phyloP scores from a whole-genome alignment of 1,284 basidiomycete species.

The Fomitopsis betulina region DNA sequence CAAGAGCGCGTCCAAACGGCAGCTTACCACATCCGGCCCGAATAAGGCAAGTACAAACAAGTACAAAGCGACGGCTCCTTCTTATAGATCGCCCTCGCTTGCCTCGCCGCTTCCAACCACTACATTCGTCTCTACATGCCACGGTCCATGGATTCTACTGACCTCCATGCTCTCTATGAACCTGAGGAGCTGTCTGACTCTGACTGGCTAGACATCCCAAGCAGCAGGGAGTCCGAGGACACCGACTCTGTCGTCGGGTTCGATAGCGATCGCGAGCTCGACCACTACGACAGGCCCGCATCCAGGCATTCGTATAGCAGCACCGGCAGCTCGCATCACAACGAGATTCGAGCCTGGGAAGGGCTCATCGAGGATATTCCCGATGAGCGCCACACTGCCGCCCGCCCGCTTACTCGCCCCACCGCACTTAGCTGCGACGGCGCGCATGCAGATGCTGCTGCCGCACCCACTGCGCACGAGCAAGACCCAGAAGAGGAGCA shows the following conservation, averaged over 20 bases:
- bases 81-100: conserved; percentile 15
- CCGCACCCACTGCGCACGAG: conserved; percentile 8
- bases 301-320: conserved; percentile 67
- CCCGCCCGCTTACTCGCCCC: conserved; percentile 13
- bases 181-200: conserved; percentile 67
- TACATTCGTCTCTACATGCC: conserved; percentile 26
- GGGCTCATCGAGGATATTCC: conserved; percentile 59
- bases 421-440: conserved; percentile 24
- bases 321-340: conserved; percentile 56
- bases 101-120: conserved; percentile 17
- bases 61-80: neutral
- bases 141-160: conserved; percentile 29
- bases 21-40: neutral
- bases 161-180: conserved; percentile 44
- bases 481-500: conserved; percentile 51
- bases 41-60: conserved; percentile 1
- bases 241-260: conserved; percentile 55
- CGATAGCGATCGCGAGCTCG: conserved; percentile 55
- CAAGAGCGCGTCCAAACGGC: neutral
- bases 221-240: conserved; percentile 60
- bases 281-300: conserved; percentile 38
- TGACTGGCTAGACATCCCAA: conserved; percentile 74
- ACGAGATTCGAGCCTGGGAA: conserved; percentile 70
- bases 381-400: conserved; percentile 33
- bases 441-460: conserved; percentile 11